Percentiles rank a stretch among this genome's conserved stretches.
phyloP scores from a whole-genome alignment of 2,329 filamentous ascomycete species.

The Penicillium nordicum region DNA sequence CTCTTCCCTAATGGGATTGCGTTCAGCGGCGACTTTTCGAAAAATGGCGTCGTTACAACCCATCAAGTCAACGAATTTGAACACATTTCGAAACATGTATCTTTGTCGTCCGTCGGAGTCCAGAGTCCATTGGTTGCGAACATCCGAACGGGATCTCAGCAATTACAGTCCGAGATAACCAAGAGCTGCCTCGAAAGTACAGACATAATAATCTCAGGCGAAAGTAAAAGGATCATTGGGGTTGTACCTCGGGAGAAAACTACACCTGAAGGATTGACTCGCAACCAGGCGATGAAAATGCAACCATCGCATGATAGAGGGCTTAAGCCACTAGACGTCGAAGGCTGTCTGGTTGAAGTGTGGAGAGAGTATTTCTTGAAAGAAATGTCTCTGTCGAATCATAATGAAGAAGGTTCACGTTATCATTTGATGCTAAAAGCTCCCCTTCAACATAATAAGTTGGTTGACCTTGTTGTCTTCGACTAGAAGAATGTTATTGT shows the following conservation, averaged over 20 bases:
- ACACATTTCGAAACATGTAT: background rate
- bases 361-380: background rate
- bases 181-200: background rate
- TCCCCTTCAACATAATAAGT: constrained; percentile 37
- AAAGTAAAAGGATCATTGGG: background rate
- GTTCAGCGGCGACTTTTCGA: background rate
- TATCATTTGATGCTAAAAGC: background rate
- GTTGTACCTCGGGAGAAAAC: background rate
- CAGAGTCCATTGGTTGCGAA: background rate
- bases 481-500: constrained; percentile 42
- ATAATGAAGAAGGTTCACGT: background rate
- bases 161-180: background rate
- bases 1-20: background rate
- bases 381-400: background rate
- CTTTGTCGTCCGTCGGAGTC: background rate
- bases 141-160: background rate
- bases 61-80: background rate
- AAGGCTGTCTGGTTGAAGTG: background rate
- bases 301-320: background rate
- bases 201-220: background rate
- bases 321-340: background rate
- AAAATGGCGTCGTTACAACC: background rate
- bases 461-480: constrained; percentile 46
- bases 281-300: background rate
- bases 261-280: background rate